Evolutionary conservation across 208 protist species (phyloP).

Genomic region (Trypanosoma cruzi): DNA sequence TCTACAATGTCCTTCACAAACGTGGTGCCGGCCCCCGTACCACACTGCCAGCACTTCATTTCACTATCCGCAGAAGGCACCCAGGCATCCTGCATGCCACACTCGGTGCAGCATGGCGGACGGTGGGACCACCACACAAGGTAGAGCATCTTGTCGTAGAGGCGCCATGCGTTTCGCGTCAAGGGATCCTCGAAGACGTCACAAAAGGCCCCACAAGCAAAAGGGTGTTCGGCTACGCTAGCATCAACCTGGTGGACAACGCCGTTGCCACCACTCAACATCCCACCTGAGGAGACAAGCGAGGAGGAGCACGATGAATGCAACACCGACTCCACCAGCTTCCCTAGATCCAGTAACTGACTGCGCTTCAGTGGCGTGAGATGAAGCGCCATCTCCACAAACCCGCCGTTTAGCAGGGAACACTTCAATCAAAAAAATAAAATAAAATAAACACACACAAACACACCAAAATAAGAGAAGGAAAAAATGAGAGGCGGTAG

Average conservation of each 20-base stretch:
- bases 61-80: conserved; percentile 62
- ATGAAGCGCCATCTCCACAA: conserved; percentile 35
- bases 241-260: background rate
- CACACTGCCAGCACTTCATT: conserved; percentile 66
- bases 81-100: conserved; percentile 78
- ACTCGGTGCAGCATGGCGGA: conserved; percentile 51
- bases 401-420: background rate
- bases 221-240: conserved; percentile 36
- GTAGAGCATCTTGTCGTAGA: conserved; percentile 85
- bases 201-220: conserved; percentile 50
- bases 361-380: conserved; percentile 68
- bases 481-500: background rate
- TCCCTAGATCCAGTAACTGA: conserved; percentile 70
- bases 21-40: conserved; percentile 56
- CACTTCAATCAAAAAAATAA: background rate
- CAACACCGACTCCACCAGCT: conserved; percentile 43
- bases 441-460: background rate
- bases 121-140: conserved; percentile 83
- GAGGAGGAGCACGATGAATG: conserved; percentile 17
- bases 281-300: background rate
- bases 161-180: conserved; percentile 49
- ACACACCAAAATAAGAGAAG: background rate
- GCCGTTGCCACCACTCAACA: background rate
- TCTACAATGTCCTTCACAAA: conserved; percentile 62
- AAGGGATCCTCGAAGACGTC: conserved; percentile 66